These are phyloP conservation scores for Aspergillus ochraceus DNA, from an alignment of 2,329 filamentous ascomycete genomes.

Conservation along the genomic window DNA sequence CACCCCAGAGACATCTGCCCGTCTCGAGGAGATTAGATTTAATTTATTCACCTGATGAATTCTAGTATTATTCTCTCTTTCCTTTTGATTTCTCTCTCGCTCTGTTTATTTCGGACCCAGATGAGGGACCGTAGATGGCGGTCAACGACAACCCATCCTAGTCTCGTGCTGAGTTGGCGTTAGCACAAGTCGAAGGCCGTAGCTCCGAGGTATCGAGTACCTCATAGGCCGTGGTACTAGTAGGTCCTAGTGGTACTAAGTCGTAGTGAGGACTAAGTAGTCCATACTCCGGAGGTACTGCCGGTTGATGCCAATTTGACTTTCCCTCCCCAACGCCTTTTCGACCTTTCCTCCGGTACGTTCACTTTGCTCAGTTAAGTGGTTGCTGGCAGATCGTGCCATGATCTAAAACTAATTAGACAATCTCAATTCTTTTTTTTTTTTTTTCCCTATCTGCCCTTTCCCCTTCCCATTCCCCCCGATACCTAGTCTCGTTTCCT, in stretches of 20 bases:
- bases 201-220: background rate
- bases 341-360: too few relatives aligned
- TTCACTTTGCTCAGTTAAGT: too few relatives aligned
- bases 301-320: too few relatives aligned
- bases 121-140: constrained; percentile 11
- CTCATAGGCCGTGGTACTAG: background rate
- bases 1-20: background rate
- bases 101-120: too few relatives aligned
- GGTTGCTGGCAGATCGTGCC: constrained; percentile 17
- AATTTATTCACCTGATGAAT: background rate
- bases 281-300: background rate
- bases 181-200: background rate
- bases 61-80: too few relatives aligned
- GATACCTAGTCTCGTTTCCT: constrained; percentile 11
- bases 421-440: background rate
- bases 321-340: too few relatives aligned
- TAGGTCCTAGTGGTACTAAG: too few relatives aligned
- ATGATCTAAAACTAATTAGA: constrained; percentile 17
- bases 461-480: background rate
- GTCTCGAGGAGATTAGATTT: background rate
- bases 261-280: background rate
- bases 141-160: constrained; percentile 3
- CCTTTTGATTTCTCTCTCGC: too few relatives aligned
- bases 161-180: background rate
- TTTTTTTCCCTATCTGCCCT: background rate